Base-by-base conservation (phyloP, 2,329 filamentous ascomycete genomes). In the Beauveria brongniartii region DNA sequence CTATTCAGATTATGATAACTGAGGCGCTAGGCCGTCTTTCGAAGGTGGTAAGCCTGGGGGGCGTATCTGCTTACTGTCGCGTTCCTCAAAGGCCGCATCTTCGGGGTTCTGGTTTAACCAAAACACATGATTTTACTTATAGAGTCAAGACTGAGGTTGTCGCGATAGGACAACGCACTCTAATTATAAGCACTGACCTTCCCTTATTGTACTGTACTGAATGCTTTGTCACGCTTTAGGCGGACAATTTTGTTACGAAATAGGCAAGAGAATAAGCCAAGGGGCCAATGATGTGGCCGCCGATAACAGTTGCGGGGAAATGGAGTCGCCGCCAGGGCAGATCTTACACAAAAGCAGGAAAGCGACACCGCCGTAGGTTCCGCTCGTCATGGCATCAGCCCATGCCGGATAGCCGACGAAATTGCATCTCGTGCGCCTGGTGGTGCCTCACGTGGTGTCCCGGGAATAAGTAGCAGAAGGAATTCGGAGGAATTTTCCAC, bases 221-320 rank as follows among this genome's bases (percentile, higher is more conserved):
- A 24, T 24, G 24, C 24, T 43, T 34, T 9, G 28, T 34, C 26
- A 22, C 18, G 8, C 6, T 53, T 4, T 2, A 12, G n/a, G 24
- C 28, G n/a, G 22, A 5, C 8, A 24, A 18, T 22, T 26, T 3
- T 37, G 54, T n/a, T 22, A n/a, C 54, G 10, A 24, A 58, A 51
- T 51, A 58, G 55, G 55, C 55, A 58, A 58, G 55, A 58, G 55
- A 41, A 7, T 51, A 58, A 30, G n/a, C 46, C 3, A 41, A 12
- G 46, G 22, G 9, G 10, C 55, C 55, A 47, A 57, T 57, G 14
- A 18, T 8, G 3, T 30, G 6, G 37, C 22, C 22, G 12, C 18
- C 52, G 22, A 55, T 43, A 43, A 7, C 18, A 37, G 16, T 20
- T 24, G 18, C 40, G 24, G 28, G 12, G 10, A 55, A 55, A n/a